Evolutionary conservation across 2,329 filamentous ascomycete species (phyloP).

Genomic region (Aureobasidium pullulans): DNA sequence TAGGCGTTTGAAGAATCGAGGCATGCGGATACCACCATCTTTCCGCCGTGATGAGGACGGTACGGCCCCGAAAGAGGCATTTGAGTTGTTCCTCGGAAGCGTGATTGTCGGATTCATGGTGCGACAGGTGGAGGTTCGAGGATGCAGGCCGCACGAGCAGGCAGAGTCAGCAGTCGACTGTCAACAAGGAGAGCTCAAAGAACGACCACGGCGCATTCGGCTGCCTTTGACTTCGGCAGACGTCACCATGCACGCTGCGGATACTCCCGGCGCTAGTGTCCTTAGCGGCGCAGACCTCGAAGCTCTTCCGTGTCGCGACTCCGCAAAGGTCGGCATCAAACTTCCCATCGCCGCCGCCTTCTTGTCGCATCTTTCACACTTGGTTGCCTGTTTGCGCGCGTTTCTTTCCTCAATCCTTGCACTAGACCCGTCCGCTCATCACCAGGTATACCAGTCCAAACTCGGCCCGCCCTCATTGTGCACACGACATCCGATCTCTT

Average conservation of each 20-base stretch:
- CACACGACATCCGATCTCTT: neutral
- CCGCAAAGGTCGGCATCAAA: neutral
- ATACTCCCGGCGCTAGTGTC: neutral
- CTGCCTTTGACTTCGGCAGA: neutral
- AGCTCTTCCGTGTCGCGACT: neutral
- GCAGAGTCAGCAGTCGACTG: neutral
- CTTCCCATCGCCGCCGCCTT: neutral
- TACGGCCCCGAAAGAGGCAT: slow-evolving; percentile 42
- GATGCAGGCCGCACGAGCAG: neutral
- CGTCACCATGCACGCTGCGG: neutral
- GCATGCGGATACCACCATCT: slow-evolving; percentile 48
- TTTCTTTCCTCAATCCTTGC: neutral
- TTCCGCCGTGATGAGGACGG: slow-evolving; percentile 34
- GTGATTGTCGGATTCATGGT: slow-evolving; percentile 55
- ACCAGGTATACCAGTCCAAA: neutral
- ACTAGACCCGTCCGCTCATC: neutral
- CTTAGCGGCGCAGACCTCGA: neutral
- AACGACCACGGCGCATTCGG: neutral
- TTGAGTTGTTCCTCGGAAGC: slow-evolving; percentile 51
- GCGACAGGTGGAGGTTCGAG: neutral
- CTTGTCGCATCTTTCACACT: neutral
- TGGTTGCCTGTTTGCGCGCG: neutral
- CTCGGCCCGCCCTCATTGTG: neutral
- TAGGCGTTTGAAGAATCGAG: slow-evolving; percentile 59
- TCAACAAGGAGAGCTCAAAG: neutral